Evolutionary conservation across 352 stramenopile genomes (phyloP).

Genomic region (Pythium guiyangense): DNA sequence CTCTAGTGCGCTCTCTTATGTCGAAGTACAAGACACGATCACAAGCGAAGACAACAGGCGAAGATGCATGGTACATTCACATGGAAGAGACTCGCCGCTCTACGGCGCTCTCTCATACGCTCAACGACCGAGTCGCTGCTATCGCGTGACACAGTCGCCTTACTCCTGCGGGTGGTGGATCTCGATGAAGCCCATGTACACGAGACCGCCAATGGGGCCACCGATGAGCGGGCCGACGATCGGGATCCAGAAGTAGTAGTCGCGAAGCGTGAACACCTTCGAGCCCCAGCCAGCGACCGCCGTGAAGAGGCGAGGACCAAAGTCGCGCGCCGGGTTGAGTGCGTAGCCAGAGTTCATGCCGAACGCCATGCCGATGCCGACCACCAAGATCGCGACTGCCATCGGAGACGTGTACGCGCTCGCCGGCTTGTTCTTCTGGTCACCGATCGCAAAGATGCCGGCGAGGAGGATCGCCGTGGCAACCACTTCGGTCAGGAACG

Average conservation of each 20-base stretch:
- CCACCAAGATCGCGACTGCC: constrained; percentile 40
- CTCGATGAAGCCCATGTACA: constrained; percentile 30
- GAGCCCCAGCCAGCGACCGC: constrained; percentile 36
- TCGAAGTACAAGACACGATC: too few species aligned
- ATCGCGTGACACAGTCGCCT: too few species aligned
- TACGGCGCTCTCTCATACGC: too few species aligned
- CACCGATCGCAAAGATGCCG: constrained; percentile 50
- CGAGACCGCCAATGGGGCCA: constrained; percentile 22
- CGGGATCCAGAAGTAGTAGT: constrained; percentile 57
- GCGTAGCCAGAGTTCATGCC: constrained; percentile 66
- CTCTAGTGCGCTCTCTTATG: too few species aligned
- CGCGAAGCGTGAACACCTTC: constrained; percentile 30
- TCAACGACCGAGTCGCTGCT: too few species aligned
- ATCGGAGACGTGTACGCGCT: constrained; percentile 32
- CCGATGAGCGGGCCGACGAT: constrained; percentile 39
- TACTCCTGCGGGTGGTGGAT: constrained; percentile 28
- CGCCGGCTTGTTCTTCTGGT: constrained; percentile 49
- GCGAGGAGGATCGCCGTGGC: constrained; percentile 47
- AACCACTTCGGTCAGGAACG: constrained; percentile 61
- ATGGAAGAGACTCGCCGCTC: too few species aligned
- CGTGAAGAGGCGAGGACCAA: constrained; percentile 40
- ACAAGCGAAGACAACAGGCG: too few species aligned
- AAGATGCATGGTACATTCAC: too few species aligned
- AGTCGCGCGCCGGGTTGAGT: constrained; percentile 57
- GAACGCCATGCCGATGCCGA: constrained; percentile 56